Base-by-base conservation (phyloP, 352 stramenopile species). In the Elongisporangium anandrum region DNA sequence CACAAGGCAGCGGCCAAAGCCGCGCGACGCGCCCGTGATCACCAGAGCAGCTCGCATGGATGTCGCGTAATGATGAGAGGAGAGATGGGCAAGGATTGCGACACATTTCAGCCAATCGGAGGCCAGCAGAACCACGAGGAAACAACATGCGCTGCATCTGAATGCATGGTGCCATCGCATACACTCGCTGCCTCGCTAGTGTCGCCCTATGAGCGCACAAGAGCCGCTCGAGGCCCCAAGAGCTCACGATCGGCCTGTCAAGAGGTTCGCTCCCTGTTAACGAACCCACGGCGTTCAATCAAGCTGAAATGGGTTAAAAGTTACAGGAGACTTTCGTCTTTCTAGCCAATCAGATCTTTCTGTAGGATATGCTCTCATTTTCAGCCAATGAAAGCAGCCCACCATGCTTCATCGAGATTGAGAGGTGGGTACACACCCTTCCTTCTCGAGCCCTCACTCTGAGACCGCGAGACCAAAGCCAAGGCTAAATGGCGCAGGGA, bases 11-110 rank as follows among this genome's bases (percentile, higher is more conserved):
- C 75, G 70, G 10, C 83, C 83, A 57, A 88, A 90, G 65, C 80
- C 74, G 22, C 79, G 72, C 54, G 73, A 87, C 34, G 80, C 80
- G 24, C 83, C 83, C 1, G 83, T 91, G 34, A 92, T 58, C 26
- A 92, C 52, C 12, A 88, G 63, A 12, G 63, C 63, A 19, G 63
- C 60, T 51, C 60, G 59, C 53, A 64, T 72, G 16, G n/a, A 41
- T 41, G 29, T 41, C 29, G 29, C 29, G 29, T 41, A 41, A 4
- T 41, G 29, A 41, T 41, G 29, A 2, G 29, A 41, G 29, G 9
- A 15, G 29, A 8, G 29, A 41, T 41, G 29, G 9, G 29, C 29
- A 41, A 9, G 29, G 29, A 41, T 41, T 41, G 29, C 29, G 29
- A 41, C 29, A 41, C 29, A 13, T 41, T 41, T 41, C 29, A 15